Evolutionary conservation across 1,139 yeast genomes (phyloP).

Genomic region (Debaryomycetaceae sp.): DNA sequence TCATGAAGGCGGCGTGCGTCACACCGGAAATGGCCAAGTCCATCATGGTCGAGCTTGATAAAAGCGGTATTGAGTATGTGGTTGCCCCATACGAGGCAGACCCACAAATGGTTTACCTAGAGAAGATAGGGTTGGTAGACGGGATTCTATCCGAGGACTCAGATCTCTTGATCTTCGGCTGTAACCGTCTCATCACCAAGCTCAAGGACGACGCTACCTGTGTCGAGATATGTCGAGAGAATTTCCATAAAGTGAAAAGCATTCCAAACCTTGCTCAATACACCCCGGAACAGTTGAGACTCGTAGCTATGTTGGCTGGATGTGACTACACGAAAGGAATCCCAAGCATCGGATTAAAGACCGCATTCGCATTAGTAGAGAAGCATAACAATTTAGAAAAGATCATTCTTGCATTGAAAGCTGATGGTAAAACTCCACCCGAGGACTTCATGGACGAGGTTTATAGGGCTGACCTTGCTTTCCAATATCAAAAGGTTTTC

Average conservation of each 20-base stretch:
- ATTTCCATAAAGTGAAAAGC: slow-evolving; percentile 45
- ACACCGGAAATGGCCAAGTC: slow-evolving; percentile 91
- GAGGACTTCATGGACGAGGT: slow-evolving; percentile 57
- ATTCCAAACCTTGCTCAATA: slow-evolving; percentile 46
- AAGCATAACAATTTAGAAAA: slow-evolving; percentile 50
- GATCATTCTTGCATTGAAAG: slow-evolving; percentile 52
- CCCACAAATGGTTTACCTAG: slow-evolving; percentile 91
- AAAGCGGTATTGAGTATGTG: slow-evolving; percentile 59
- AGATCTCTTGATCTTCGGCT: slow-evolving; percentile 88
- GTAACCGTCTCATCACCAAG: slow-evolving; percentile 71
- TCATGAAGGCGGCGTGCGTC: slow-evolving; percentile 78
- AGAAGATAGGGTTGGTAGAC: slow-evolving; percentile 67
- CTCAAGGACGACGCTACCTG: slow-evolving; percentile 75
- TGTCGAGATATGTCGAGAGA: slow-evolving; percentile 58
- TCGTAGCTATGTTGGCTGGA: slow-evolving; percentile 85
- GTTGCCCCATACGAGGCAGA: slow-evolving; percentile 99
- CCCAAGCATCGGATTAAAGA: slow-evolving; percentile 74
- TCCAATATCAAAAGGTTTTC: slow-evolving; percentile 82
- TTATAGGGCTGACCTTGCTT: slow-evolving; percentile 70
- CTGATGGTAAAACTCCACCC: slow-evolving; percentile 66
- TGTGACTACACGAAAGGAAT: slow-evolving; percentile 94
- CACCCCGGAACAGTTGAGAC: slow-evolving; percentile 57
- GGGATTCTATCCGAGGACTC: slow-evolving; percentile 95
- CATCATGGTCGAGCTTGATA: slow-evolving; percentile 68
- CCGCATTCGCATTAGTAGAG: slow-evolving; percentile 64